Evolutionary conservation across 441 rosid genomes (phyloP).

Genomic region (Pelargonium citronellum): DNA sequence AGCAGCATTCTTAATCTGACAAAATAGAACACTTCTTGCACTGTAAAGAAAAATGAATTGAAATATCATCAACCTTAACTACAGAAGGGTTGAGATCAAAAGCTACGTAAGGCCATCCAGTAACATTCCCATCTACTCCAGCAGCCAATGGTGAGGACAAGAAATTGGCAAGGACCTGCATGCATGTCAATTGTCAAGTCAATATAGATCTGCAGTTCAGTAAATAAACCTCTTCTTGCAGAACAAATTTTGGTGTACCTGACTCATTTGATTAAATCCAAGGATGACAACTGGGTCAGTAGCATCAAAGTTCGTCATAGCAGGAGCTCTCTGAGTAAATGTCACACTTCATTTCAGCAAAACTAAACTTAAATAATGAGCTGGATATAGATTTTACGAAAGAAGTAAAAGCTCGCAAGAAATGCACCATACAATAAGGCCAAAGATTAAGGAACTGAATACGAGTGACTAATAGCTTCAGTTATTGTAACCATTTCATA

Average conservation of each 20-base stretch:
- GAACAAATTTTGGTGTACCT: constrained; percentile 38
- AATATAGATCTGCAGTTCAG: constrained; percentile 8
- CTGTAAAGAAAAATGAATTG: constrained; percentile 1
- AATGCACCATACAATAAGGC: neutral
- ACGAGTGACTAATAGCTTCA: neutral
- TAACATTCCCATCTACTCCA: constrained; percentile 48
- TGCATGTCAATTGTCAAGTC: neutral
- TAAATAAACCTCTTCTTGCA: constrained; percentile 5
- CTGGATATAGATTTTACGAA: neutral
- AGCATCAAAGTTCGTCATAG: constrained; percentile 52
- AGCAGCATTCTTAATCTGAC: neutral
- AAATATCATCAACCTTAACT: constrained; percentile 53
- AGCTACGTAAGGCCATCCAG: constrained; percentile 79
- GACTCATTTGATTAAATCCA: constrained; percentile 97
- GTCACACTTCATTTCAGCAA: constrained; percentile 11
- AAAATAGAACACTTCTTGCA: neutral
- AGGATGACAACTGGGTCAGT: constrained; percentile 82
- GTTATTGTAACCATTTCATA: neutral
- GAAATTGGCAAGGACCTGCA: constrained; percentile 88
- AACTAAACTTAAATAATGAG: constrained; percentile 7
- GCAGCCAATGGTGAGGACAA: constrained; percentile 74
- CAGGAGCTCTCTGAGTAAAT: constrained; percentile 46
- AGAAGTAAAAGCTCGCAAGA: neutral
- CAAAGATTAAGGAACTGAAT: neutral
- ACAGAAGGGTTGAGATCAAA: constrained; percentile 89